Percentiles rank a stretch among this genome's conserved stretches.
phyloP scores from a whole-genome alignment of 2,329 filamentous ascomycete genomes.

The Claviceps spartinae region DNA sequence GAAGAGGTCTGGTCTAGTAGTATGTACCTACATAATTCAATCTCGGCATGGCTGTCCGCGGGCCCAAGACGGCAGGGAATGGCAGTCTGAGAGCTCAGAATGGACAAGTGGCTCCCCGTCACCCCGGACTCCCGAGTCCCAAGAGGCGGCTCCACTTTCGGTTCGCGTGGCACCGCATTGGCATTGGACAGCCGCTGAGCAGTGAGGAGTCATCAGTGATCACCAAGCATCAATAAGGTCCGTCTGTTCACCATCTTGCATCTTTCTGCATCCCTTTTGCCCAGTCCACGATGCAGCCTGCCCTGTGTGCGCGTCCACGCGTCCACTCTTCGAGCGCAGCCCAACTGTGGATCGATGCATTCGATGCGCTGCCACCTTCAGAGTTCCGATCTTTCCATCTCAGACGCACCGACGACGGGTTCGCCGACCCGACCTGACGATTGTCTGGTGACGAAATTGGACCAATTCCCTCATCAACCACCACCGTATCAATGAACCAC shows the following conservation, averaged over 20 bases:
- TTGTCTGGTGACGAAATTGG: no score
- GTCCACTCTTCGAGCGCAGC: conserved; percentile 1
- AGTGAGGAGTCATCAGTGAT: background rate
- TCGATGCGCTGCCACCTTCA: background rate
- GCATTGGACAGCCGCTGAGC: background rate
- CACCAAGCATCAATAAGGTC: no score
- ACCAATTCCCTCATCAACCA: no score
- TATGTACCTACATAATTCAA: no score
- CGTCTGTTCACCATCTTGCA: background rate
- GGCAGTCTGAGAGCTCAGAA: no score
- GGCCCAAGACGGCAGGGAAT: no score
- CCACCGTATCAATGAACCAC: no score
- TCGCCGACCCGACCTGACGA: no score
- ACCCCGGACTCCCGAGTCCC: background rate
- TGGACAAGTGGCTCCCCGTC: background rate
- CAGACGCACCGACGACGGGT: no score
- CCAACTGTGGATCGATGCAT: conserved; percentile 7
- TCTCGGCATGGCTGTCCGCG: no score
- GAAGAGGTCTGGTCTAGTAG: no score
- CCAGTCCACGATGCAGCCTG: background rate
- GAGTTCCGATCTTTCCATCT: no score
- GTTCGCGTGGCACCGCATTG: background rate
- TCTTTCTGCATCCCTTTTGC: background rate
- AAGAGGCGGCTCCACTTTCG: background rate
- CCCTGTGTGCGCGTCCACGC: background rate